Conservation (phyloP, 768 basidiomycete species). For the Amanita muscaria region DNA sequence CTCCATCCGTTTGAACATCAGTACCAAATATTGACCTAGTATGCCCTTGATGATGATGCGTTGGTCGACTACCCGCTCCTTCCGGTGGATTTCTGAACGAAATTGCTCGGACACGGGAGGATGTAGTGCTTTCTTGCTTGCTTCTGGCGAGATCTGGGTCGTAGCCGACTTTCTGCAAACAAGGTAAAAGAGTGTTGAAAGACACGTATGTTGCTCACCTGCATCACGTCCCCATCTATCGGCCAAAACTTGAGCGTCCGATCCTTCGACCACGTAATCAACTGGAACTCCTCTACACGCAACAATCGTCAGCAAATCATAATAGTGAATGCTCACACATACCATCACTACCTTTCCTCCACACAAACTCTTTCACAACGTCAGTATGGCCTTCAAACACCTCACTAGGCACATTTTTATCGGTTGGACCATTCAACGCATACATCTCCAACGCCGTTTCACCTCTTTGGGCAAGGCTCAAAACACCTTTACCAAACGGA, state of each 20-base stretch:
- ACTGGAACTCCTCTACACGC: constrained; percentile 42
- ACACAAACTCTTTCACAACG: constrained; percentile 97
- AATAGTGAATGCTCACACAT: constrained; percentile 9
- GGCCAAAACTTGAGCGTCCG: constrained; percentile 90
- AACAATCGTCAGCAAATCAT: background rate
- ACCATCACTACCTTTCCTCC: constrained; percentile 68
- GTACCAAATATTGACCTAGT: too few relatives aligned
- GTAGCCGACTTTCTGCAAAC: constrained; percentile 42
- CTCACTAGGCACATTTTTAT: constrained; percentile 45
- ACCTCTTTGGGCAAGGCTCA: constrained; percentile 84
- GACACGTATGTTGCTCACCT: constrained; percentile 31
- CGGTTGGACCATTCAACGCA: constrained; percentile 21
- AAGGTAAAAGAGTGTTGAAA: background rate
- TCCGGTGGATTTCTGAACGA: constrained; percentile 54
- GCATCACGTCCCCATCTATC: constrained; percentile 58
- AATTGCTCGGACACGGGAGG: constrained; percentile 16
- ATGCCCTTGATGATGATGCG: too few relatives aligned
- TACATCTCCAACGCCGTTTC: constrained; percentile 84
- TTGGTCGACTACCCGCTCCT: constrained; percentile 16
- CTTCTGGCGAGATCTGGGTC: constrained; percentile 22
- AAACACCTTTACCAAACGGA: constrained; percentile 84
- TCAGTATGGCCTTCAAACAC: constrained; percentile 84
- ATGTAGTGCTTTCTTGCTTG: constrained; percentile 16
- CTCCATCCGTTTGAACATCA: too few relatives aligned
- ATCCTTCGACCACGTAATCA: constrained; percentile 77